phyloP scores from a whole-genome alignment of 805 yeast species.

The Ogataea allantospora region DNA sequence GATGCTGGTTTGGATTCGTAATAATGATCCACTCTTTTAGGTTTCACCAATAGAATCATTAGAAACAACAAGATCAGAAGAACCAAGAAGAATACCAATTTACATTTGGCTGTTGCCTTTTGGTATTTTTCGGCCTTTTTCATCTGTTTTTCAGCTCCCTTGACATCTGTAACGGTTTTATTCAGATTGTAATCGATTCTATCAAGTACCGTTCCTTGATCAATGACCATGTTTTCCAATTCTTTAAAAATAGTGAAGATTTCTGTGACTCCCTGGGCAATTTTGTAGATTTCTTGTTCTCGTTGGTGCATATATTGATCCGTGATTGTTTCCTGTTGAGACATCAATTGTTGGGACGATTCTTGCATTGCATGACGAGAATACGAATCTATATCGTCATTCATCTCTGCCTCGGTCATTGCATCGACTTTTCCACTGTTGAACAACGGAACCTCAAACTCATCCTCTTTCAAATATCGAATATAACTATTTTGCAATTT shows the following conservation, averaged over 20 bases:
- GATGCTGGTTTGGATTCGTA: conserved; percentile 17
- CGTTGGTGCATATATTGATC: conserved; percentile 59
- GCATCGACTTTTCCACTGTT: conserved; percentile 7
- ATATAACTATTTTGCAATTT: conserved; percentile 88
- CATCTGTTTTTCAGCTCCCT: conserved; percentile 75
- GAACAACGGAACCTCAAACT: conserved; percentile 42
- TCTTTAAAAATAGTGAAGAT: conserved; percentile 91
- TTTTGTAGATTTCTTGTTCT: conserved; percentile 83
- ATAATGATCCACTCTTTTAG: conserved; percentile 36
- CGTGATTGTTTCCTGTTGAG: conserved; percentile 36
- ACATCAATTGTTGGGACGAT: conserved; percentile 42
- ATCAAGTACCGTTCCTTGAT: conserved; percentile 92
- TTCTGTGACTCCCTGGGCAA: conserved; percentile 93
- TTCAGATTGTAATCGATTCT: conserved; percentile 90
- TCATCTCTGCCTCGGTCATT: conserved; percentile 35
- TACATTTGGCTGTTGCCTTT: conserved; percentile 86
- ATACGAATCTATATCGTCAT: conserved; percentile 46
- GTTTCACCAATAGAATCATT: conserved; percentile 68
- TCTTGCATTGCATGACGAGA: conserved; percentile 50
- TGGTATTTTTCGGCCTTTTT: conserved; percentile 77
- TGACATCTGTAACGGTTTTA: conserved; percentile 72
- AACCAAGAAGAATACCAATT: conserved; percentile 70
- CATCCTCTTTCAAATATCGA: conserved; percentile 79
- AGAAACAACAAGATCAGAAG: conserved; percentile 71
- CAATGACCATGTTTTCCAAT: conserved; percentile 86